phyloP scores from a whole-genome alignment of 331 rosid genomes.

The Saraca asoca region DNA sequence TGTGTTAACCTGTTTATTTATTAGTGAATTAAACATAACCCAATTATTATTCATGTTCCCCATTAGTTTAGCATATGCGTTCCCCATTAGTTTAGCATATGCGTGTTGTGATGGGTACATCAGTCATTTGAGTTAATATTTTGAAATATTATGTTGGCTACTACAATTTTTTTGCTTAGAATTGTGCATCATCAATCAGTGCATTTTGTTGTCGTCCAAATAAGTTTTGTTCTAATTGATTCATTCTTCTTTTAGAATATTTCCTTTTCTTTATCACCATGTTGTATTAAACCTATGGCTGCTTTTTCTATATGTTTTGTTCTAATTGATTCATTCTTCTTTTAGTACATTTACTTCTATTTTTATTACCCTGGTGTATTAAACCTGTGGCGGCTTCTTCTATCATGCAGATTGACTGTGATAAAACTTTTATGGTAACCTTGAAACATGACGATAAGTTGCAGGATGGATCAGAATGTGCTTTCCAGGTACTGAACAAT shows the following conservation, averaged over 20 bases:
- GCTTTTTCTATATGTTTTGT: too few species aligned
- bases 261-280: too few species aligned
- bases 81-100: too few species aligned
- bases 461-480: conserved; percentile 97
- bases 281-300: too few species aligned
- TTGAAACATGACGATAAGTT: conserved; percentile 95
- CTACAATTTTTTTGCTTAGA: not conserved
- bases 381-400: conserved; percentile 22
- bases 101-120: not conserved
- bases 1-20: too few species aligned
- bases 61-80: too few species aligned
- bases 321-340: not conserved
- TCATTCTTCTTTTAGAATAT: too few species aligned
- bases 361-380: not conserved
- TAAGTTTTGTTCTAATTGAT: not conserved
- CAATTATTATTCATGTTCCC: too few species aligned
- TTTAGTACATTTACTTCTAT: not conserved
- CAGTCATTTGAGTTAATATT: not conserved
- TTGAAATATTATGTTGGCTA: conserved; percentile 1
- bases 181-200: not conserved
- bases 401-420: conserved; percentile 89
- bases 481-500: conserved; percentile 75
- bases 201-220: not conserved
- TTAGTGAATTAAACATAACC: too few species aligned
- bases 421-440: conserved; percentile 87